phyloP scores from a whole-genome alignment of 2,329 filamentous ascomycete genomes.

The Rugonectria rugulosa region DNA sequence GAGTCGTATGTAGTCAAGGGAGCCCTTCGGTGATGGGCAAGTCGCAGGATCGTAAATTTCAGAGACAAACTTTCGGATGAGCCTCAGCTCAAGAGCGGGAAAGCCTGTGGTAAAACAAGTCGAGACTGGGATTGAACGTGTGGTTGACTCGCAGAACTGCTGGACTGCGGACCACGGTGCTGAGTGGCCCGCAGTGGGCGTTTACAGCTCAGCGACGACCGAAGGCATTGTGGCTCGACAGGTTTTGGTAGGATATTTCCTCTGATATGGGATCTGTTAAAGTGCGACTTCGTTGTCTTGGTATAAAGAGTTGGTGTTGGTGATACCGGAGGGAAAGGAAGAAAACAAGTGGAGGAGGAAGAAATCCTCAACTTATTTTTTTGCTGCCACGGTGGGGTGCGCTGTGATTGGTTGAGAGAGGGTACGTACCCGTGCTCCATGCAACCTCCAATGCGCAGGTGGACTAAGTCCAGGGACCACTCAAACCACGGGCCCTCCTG shows the following conservation, averaged over 20 bases:
- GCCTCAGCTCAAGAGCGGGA: slow-evolving; percentile 52
- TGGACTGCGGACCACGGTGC: slow-evolving; percentile 75
- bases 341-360: slow-evolving; percentile 37
- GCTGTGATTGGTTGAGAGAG: slow-evolving; percentile 15
- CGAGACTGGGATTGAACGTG: slow-evolving; percentile 61
- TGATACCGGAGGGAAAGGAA: slow-evolving; percentile 42
- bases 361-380: slow-evolving; percentile 41
- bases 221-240: slow-evolving; percentile 77
- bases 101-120: slow-evolving; percentile 73
- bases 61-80: slow-evolving; percentile 49
- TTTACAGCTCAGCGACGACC: slow-evolving; percentile 93
- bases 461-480: not conserved
- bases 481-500: not conserved
- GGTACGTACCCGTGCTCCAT: slow-evolving; percentile 5
- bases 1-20: slow-evolving; percentile 23
- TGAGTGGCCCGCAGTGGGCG: slow-evolving; percentile 75
- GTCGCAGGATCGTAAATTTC: slow-evolving; percentile 43
- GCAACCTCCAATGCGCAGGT: not conserved
- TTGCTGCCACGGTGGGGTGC: slow-evolving; percentile 36
- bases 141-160: slow-evolving; percentile 76
- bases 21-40: slow-evolving; percentile 42
- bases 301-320: slow-evolving; percentile 43
- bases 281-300: slow-evolving; percentile 72
- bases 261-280: slow-evolving; percentile 41
- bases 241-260: slow-evolving; percentile 59